Conservation (phyloP, 2,329 filamentous ascomycete species). For the Alternaria ethzedia region DNA sequence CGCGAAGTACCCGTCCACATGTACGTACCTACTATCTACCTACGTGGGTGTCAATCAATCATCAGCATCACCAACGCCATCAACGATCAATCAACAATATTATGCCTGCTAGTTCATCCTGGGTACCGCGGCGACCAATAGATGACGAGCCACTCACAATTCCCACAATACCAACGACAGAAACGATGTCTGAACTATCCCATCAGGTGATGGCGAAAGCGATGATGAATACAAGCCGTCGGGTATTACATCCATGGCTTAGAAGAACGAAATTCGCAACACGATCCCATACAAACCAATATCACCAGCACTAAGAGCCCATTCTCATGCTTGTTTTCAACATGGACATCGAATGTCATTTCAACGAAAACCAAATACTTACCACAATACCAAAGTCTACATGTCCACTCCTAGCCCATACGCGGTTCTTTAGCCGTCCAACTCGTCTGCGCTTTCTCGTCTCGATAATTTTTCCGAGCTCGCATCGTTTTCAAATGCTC, state of each 20-base stretch:
- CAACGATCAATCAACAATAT: not conserved
- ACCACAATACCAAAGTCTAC: not conserved
- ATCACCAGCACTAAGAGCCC: not conserved
- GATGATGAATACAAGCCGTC: not conserved
- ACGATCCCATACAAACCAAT: not conserved
- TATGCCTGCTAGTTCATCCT: not conserved
- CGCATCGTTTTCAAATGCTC: not conserved
- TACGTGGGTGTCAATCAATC: not conserved
- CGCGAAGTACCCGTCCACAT: not conserved
- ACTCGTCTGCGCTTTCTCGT: not conserved
- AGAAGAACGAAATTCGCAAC: not conserved
- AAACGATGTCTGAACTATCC: not conserved
- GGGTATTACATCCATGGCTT: not conserved
- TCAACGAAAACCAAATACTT: not conserved
- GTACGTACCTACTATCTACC: not conserved
- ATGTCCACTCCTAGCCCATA: not conserved
- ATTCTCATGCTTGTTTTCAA: not conserved
- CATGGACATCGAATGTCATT: not conserved
- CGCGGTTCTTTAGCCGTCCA: not conserved
- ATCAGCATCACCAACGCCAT: not conserved
- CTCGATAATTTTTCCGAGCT: not conserved
- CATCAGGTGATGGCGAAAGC: not conserved
- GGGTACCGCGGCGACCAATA: not conserved
- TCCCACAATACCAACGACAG: not conserved
- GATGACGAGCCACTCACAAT: not conserved